Percentiles rank a stretch among this genome's conserved stretches.
Conservation (phyloP, 257 asterid genomes). For the Ehretia macrophylla region DNA sequence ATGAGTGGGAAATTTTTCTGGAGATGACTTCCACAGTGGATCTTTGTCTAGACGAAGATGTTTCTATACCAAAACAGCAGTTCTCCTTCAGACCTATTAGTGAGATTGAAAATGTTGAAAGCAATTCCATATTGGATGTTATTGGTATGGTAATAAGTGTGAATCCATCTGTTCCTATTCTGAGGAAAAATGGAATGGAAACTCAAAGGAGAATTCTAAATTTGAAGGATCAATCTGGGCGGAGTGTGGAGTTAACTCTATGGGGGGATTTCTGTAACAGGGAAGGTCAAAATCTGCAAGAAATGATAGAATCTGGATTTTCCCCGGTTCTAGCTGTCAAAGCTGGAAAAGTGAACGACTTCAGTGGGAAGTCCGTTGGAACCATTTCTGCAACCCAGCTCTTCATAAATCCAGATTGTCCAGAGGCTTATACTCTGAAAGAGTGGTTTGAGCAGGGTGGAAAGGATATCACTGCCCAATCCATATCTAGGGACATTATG, state of each 20-base stretch:
- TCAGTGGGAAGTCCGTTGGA: slow-evolving; percentile 85
- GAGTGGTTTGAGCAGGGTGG: slow-evolving; percentile 83
- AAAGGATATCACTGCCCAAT: slow-evolving; percentile 61
- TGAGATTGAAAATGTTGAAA: slow-evolving; percentile 76
- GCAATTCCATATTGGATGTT: slow-evolving; percentile 71
- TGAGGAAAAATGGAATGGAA: slow-evolving; percentile 98
- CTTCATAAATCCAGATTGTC: slow-evolving; percentile 71
- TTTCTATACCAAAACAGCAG: slow-evolving; percentile 79
- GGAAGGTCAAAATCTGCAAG: slow-evolving; percentile 80
- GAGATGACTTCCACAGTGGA: slow-evolving; percentile 73
- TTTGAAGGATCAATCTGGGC: slow-evolving; percentile 78
- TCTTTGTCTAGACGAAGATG: slow-evolving; percentile 78
- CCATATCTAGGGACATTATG: slow-evolving; percentile 65
- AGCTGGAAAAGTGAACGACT: slow-evolving; percentile 88
- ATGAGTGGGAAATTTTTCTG: slow-evolving; percentile 88
- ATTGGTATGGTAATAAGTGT: slow-evolving; percentile 73
- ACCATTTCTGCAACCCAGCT: slow-evolving; percentile 85
- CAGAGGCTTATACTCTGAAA: slow-evolving; percentile 56
- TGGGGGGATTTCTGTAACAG: slow-evolving; percentile 97
- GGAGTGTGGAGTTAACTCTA: slow-evolving; percentile 74
- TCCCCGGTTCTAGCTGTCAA: slow-evolving; percentile 81
- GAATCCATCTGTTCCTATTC: slow-evolving; percentile 84
- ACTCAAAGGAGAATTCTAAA: slow-evolving; percentile 77
- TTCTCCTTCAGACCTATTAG: slow-evolving; percentile 75
- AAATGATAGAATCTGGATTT: slow-evolving; percentile 55